Evolutionary conservation across 2,329 filamentous ascomycete genomes (phyloP), one percentile per base, ranked within the genome.

Genomic region (Teratosphaeria zuluensis): DNA sequence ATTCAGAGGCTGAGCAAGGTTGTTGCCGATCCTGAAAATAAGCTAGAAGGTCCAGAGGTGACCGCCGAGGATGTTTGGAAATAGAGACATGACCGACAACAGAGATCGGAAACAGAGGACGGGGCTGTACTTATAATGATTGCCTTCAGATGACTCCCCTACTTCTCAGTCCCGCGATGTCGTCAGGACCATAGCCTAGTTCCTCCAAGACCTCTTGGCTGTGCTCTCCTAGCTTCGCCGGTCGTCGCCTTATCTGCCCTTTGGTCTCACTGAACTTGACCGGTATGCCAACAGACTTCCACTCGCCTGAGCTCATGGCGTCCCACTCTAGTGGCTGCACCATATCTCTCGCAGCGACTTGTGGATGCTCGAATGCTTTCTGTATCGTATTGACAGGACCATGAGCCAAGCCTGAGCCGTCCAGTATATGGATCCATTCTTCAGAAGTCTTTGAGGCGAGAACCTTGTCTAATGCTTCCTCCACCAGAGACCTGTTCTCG

Each of bases 341-440:
- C 65, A 69, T 66, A 21, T 71, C 63, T 30, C 75, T 68, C 0
- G 75, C 77, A 19, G 63, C 48, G 0, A 72, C 72, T 61, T 80
- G 77, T 4, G 42, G 42, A 62, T 79, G 77, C 5, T 68, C 63
- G 60, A 79, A 78, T 0, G 74, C 76, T 31, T 67, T 65, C 59
- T 79, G 70, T 48, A 80, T 73, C 1, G 67, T 75, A 60, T 80
- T 80, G 42, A 79, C 75, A 1, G 77, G 73, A 0, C 73, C 77
- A 56, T 79, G 77, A 0, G 78, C 75, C 63, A 80, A 68, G 1
- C 75, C 76, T 30, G 72, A 76, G 0, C 72, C 73, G 21, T 77
- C 74, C 55, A 80, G 74, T 0, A 69, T 63, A 1, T 54, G 32
- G 5, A 75, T 58, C 77, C 76, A 79, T 51, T 77, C 73, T 1